Base-by-base conservation (phyloP, 352 stramenopile genomes). In the Globisporangium mamillatum region DNA sequence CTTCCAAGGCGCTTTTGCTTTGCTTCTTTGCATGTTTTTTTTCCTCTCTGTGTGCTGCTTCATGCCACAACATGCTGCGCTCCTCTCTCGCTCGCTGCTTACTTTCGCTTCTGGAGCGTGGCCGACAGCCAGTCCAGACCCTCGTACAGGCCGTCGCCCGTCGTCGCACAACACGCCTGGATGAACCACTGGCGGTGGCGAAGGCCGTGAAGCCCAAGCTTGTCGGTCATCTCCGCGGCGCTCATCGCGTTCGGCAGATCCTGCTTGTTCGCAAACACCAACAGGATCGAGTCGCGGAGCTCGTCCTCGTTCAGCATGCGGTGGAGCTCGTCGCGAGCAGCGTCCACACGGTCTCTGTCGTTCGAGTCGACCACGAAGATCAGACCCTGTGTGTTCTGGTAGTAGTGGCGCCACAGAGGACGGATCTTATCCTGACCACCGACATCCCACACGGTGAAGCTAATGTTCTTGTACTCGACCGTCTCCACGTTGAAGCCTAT, bases 331-430 rank as follows among this genome's bases (percentile, higher is more conserved):
- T 99, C 96, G 59, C 96, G 91, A 53, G 97, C 97, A 53, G 86
- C 92, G 64, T 99, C 96, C 63, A 99, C 92, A 97, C 98, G 97
- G 77, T 99, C 97, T 69, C 91, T 84, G 90, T 99, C 98, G 82
- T 99, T 99, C 65, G 95, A 99, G 84, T 99, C 98, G 63, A 99
- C 97, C 44, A 99, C 97, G 75, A 99, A 99, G 80, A 99, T 99
- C 52, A 99, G 83, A 67, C 95, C 98, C 87, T 99, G 96, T 76
- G 97, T 99, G 86, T 99, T 99, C 84, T 99, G 94, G 86, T 99
- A 99, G 87, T 99, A 99, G 86, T 99, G 97, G 76, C 97, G 90
- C 98, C 98, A 99, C 22, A 99, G 86, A 66, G 96, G 96, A 74
- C 97, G 93, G 75, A 99, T 99, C 89, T 98, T 98, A 83, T 98